Percentiles rank a stretch among this genome's conserved stretches.
Evolutionary conservation across 768 basidiomycete genomes (phyloP).

Genomic region (Amanita jacksonii): DNA sequence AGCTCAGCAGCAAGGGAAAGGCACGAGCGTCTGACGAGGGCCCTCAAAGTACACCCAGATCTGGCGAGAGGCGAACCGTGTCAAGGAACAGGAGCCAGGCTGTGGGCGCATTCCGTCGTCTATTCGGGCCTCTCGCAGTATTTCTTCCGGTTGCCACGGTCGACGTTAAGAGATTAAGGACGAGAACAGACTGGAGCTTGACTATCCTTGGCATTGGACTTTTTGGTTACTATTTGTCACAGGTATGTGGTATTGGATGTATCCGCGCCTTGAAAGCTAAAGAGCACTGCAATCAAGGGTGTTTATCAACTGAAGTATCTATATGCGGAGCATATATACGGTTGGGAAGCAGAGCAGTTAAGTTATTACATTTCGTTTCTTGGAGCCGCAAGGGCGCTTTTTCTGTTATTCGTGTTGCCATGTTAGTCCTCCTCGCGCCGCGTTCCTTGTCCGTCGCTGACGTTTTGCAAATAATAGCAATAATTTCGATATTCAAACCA

Average conservation of each 20-base stretch:
- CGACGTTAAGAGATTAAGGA: constrained; percentile 27
- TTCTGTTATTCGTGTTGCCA: constrained; percentile 42
- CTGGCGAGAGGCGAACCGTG: not conserved
- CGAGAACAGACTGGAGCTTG: constrained; percentile 71
- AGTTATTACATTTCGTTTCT: constrained; percentile 71
- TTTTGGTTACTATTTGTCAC: constrained; percentile 56
- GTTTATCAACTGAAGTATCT: constrained; percentile 75
- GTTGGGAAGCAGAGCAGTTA: constrained; percentile 63
- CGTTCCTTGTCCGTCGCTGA: not conserved
- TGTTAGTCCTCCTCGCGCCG: constrained; percentile 19
- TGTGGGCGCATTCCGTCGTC: constrained; percentile 19
- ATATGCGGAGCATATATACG: constrained; percentile 65
- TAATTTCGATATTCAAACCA: constrained; percentile 55
- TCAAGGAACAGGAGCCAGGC: not conserved
- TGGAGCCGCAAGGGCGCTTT: constrained; percentile 48
- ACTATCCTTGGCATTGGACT: constrained; percentile 56
- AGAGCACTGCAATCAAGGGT: constrained; percentile 32
- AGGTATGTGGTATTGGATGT: constrained; percentile 32
- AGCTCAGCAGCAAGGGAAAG: constrained; percentile 16
- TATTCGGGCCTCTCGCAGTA: constrained; percentile 53
- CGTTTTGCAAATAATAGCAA: constrained; percentile 26
- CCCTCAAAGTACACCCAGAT: not conserved
- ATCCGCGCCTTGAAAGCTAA: not conserved
- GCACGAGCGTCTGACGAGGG: constrained; percentile 13
- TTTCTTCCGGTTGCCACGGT: constrained; percentile 54